phyloP scores from a whole-genome alignment of 495 filamentous ascomycete species.

The Aspergillus coremiiformis region DNA sequence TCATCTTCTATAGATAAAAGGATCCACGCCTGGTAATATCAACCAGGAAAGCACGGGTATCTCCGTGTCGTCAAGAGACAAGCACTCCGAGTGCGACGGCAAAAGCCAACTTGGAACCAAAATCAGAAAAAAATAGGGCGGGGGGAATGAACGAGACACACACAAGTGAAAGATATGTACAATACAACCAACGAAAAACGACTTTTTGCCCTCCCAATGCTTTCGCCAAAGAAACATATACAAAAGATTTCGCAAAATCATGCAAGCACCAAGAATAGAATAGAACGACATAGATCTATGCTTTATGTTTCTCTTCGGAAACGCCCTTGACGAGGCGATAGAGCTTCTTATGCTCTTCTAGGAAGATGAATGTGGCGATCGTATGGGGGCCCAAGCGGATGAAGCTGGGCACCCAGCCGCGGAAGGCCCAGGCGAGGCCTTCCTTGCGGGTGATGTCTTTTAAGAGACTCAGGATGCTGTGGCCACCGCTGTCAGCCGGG shows the following conservation, averaged over 20 bases:
- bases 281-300: constrained; percentile 10
- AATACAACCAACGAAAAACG: constrained; percentile 8
- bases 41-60: constrained; percentile 2
- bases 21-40: background rate
- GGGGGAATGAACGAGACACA: constrained; percentile 4
- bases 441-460: constrained; percentile 67
- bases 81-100: constrained; percentile 1
- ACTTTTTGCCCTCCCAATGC: constrained; percentile 14
- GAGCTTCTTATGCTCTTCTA: constrained; percentile 67
- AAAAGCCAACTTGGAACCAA: background rate
- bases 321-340: constrained; percentile 43
- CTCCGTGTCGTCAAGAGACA: constrained; percentile 4
- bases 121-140: background rate
- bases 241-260: constrained; percentile 7
- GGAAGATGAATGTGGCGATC: constrained; percentile 87
- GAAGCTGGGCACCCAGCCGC: constrained; percentile 97
- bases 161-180: constrained; percentile 9
- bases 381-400: constrained; percentile 89
- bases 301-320: constrained; percentile 5
- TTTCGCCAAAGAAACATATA: constrained; percentile 13
- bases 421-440: constrained; percentile 84
- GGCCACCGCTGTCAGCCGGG: constrained; percentile 41
- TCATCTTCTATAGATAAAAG: too few species aligned
- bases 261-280: constrained; percentile 3
- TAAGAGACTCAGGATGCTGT: constrained; percentile 53